Base-by-base conservation (phyloP, 2,329 filamentous ascomycete genomes). In the Keithomyces neogunnii region DNA sequence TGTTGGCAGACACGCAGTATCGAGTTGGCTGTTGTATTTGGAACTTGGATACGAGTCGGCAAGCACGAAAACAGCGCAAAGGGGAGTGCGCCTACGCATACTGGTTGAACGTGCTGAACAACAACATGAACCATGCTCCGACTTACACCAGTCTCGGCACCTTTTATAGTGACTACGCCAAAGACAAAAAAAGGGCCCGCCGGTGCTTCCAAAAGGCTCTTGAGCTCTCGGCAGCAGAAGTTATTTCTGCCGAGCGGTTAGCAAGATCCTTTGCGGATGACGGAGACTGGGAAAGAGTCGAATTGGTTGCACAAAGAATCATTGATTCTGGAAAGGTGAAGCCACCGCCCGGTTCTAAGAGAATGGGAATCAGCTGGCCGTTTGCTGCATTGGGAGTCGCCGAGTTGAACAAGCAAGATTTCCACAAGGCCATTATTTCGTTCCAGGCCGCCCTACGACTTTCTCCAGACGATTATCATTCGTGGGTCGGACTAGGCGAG, bases 151-250 rank as follows among this genome's bases (percentile, higher is more conserved):
- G 84, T 57, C 79, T 99, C 4, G 93, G 93, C 13, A 75, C 92
- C 6, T 99, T 87, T 70, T 99, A 96, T 63, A 83, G 85, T 5
- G 92, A 97, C 62, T 96, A 96, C 63, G 86, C 82, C 51, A 89
- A 85, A 57, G 93, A 97, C 66, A 89, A 84, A 67, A 87, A 85
- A 61, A 78, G 95, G 62, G 89, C 92, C 7, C 80, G 88, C n/a
- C 85, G 88, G 56, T 97, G 92, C 64, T 97, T 97, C 62, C 89
- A 96, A 61, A 96, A 97, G 65, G 93, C 93, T 0, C 88, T 99
- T 47, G 93, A 99, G 66, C 73, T 99, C 3, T 99, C 93, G 0
- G 73, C 89, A 0, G 85, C 88, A 0, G 93, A 99, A 64, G 81
- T 96, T 1, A 77, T 86, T 58, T 89, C 93, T 36, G 93, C 93